A percentile compares a stretch with the other conserved stretches of the same genome.
Conservation (phyloP, 352 stramenopile genomes). For the Elongisporangium prolatum region DNA sequence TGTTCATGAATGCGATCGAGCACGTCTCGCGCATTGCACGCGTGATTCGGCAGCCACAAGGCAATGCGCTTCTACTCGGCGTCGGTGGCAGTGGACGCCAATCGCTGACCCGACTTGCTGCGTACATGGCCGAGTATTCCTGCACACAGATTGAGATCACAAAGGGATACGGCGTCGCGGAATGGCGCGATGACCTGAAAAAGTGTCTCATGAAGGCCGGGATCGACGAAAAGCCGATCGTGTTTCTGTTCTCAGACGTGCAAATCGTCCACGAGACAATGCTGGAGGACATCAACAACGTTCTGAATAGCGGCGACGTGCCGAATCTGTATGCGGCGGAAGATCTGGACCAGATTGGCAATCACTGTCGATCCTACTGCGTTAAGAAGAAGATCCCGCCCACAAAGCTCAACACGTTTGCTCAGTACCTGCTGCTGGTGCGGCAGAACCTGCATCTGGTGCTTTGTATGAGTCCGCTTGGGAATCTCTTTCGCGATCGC, state of each 20-base stretch:
- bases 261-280: conserved; percentile 95
- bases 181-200: conserved; percentile 94
- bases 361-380: conserved; percentile 88
- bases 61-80: conserved; percentile 90
- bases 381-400: conserved; percentile 87
- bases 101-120: conserved; percentile 89
- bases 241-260: conserved; percentile 94
- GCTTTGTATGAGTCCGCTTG: conserved; percentile 85
- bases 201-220: conserved; percentile 87
- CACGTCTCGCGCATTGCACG: conserved; percentile 81
- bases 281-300: conserved; percentile 93
- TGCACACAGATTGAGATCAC: conserved; percentile 95
- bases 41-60: conserved; percentile 78
- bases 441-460: conserved; percentile 90
- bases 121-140: conserved; percentile 92
- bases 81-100: conserved; percentile 92
- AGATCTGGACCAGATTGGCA: conserved; percentile 91
- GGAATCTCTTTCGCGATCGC: conserved; percentile 72
- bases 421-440: conserved; percentile 92
- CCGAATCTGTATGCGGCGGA: conserved; percentile 92
- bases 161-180: conserved; percentile 90
- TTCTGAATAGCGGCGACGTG: conserved; percentile 94
- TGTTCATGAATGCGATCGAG: conserved; percentile 87
- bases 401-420: conserved; percentile 94
- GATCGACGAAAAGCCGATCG: conserved; percentile 87